Conservation (phyloP, 1,284 basidiomycete genomes). For the Rhodotorula sp. region DNA sequence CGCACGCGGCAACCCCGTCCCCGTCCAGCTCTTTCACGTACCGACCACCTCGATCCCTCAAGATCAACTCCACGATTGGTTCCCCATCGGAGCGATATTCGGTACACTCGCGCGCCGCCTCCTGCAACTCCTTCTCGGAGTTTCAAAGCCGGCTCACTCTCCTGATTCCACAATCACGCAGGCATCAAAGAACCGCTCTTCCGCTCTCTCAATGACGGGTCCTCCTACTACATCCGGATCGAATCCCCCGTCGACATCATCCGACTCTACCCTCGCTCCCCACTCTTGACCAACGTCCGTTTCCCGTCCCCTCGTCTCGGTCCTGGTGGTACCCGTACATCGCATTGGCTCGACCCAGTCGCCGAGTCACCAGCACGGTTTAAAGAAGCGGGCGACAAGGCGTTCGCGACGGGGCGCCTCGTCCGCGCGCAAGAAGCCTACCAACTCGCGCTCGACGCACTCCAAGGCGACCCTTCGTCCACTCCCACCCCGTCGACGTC, state of each 20-base stretch:
- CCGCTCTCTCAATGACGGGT: conserved; percentile 14
- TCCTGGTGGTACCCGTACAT: no score
- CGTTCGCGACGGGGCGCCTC: neutral
- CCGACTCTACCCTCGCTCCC: conserved; percentile 16
- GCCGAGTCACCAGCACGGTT: neutral
- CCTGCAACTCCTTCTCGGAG: no score
- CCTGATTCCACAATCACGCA: neutral
- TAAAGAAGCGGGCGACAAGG: conserved; percentile 16
- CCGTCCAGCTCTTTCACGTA: conserved; percentile 24
- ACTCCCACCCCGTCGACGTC: no score
- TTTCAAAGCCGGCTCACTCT: no score
- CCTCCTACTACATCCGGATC: conserved; percentile 24
- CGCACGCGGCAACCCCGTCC: neutral
- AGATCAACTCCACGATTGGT: conserved; percentile 11
- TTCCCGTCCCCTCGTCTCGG: no score
- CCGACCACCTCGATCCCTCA: neutral
- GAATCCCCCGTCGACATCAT: conserved; percentile 29
- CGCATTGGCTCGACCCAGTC: neutral
- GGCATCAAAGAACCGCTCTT: conserved; percentile 29
- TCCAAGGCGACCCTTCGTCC: neutral
- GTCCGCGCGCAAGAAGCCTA: conserved; percentile 21
- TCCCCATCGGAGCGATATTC: conserved; percentile 12
- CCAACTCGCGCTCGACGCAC: conserved; percentile 16
- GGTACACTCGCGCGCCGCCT: conserved; percentile 9
- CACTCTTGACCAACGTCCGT: neutral